These are phyloP conservation scores for Rhizopogon rudus DNA, from an alignment of 768 basidiomycete genomes.

Conservation along the genomic window DNA sequence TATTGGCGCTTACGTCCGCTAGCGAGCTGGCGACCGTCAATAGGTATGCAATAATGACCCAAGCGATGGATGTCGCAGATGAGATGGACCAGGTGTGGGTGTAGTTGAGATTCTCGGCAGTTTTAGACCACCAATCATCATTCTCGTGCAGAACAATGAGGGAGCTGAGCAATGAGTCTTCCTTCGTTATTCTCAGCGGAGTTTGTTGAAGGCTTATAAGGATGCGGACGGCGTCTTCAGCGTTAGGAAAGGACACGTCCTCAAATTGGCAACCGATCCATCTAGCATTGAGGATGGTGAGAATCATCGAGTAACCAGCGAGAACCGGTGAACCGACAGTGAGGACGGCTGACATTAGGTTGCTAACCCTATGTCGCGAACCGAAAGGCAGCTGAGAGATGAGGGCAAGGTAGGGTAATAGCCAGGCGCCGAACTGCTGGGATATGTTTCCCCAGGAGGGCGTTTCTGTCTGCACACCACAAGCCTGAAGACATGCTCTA, in stretches of 20 bases:
- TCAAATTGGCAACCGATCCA: constrained; percentile 35
- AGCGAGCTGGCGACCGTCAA: constrained; percentile 32
- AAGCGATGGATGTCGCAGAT: constrained; percentile 33
- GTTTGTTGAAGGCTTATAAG: constrained; percentile 39
- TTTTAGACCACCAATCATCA: constrained; percentile 36
- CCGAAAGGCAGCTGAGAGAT: constrained; percentile 49
- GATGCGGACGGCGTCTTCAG: constrained; percentile 22
- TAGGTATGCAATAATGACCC: constrained; percentile 40
- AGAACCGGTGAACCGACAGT: constrained; percentile 41
- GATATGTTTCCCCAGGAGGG: constrained; percentile 18
- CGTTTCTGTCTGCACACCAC: constrained; percentile 6
- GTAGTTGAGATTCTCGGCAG: constrained; percentile 30
- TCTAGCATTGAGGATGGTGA: constrained; percentile 40
- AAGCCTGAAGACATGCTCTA: constrained; percentile 4
- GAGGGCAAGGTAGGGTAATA: constrained; percentile 44
- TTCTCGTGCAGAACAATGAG: constrained; percentile 39
- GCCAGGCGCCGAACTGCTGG: constrained; percentile 39
- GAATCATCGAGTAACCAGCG: constrained; percentile 40
- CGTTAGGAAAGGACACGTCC: constrained; percentile 21
- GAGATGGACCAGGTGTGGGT: constrained; percentile 37
- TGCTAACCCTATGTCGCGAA: constrained; percentile 32
- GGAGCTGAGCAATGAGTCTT: constrained; percentile 29
- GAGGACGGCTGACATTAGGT: constrained; percentile 38
- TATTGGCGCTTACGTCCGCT: constrained; percentile 9
- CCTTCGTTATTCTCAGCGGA: constrained; percentile 27